phyloP scores from a whole-genome alignment of 495 filamentous ascomycete species.

The Daldinia bambusicola region DNA sequence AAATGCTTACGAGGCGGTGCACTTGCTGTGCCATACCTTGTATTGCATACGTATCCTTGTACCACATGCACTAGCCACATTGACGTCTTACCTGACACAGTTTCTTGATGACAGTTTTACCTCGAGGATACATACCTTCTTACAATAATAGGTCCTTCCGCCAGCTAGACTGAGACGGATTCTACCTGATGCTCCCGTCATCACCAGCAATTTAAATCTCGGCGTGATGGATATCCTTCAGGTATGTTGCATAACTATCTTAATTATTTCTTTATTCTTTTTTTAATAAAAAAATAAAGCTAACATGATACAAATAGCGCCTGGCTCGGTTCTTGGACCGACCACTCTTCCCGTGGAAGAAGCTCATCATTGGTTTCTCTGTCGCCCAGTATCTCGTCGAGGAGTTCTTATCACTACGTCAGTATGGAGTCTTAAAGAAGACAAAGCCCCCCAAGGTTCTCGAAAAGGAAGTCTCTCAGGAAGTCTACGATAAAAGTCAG shows the following conservation, averaged over 20 bases:
- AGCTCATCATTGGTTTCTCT: conserved; percentile 91
- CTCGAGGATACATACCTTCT: not conserved
- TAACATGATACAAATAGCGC: conserved; percentile 64
- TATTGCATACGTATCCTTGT: not conserved
- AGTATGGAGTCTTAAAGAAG: conserved; percentile 83
- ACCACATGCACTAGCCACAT: conserved; percentile 36
- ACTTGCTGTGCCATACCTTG: conserved; percentile 15
- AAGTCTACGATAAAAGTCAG: conserved; percentile 96
- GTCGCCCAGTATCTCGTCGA: conserved; percentile 89
- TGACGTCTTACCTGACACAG: conserved; percentile 40
- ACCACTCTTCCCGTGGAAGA: conserved; percentile 96
- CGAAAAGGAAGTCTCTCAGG: conserved; percentile 83
- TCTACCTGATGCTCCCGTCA: conserved; percentile 32
- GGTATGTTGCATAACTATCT: conserved; percentile 46
- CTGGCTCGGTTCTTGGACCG: conserved; percentile 88
- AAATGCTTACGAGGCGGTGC: not conserved
- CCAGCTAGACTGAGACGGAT: conserved; percentile 26
- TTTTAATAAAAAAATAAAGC: not conserved
- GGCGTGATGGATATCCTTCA: conserved; percentile 55
- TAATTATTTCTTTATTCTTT: not conserved
- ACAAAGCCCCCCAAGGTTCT: conserved; percentile 85
- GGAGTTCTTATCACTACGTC: conserved; percentile 82
- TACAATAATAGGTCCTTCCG: conserved; percentile 13
- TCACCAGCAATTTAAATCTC: conserved; percentile 19
- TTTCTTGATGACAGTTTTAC: conserved; percentile 35